Evolutionary conservation across 1,284 basidiomycete genomes (phyloP).

Genomic region (Sanghuangporus sanghuang): DNA sequence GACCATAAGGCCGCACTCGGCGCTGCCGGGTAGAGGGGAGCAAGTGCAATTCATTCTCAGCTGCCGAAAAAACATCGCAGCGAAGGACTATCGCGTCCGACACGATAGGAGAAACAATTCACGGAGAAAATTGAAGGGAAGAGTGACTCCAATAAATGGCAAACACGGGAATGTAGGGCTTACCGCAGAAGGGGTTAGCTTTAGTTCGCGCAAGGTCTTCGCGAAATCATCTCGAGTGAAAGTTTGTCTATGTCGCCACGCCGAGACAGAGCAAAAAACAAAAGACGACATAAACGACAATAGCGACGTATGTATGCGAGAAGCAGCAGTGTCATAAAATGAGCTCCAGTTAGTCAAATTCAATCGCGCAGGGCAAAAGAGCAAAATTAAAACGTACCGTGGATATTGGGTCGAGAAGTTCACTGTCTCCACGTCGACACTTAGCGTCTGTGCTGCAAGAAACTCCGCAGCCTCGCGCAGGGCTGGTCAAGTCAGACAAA

Average conservation of each 20-base stretch:
- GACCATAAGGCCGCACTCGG: no score
- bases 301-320: neutral
- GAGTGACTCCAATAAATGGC: neutral
- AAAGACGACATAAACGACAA: neutral
- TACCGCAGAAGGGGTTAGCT: conserved; percentile 76
- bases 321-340: neutral
- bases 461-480: conserved; percentile 84
- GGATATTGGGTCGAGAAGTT: conserved; percentile 79
- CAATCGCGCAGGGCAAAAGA: neutral
- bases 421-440: conserved; percentile 71
- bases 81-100: neutral
- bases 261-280: neutral
- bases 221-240: conserved; percentile 61
- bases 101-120: neutral
- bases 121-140: neutral
- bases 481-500: conserved; percentile 38
- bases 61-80: neutral
- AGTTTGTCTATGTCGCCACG: conserved; percentile 49
- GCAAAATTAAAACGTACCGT: conserved; percentile 43
- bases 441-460: conserved; percentile 67
- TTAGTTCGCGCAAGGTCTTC: conserved; percentile 65
- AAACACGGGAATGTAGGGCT: conserved; percentile 20
- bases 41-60: neutral
- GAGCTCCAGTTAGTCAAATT: neutral
- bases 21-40: neutral